A percentile compares a stretch with the other conserved stretches of the same genome.
Evolutionary conservation across 129 eudicot species (phyloP).

Genomic region (Ambrosia trifida): DNA sequence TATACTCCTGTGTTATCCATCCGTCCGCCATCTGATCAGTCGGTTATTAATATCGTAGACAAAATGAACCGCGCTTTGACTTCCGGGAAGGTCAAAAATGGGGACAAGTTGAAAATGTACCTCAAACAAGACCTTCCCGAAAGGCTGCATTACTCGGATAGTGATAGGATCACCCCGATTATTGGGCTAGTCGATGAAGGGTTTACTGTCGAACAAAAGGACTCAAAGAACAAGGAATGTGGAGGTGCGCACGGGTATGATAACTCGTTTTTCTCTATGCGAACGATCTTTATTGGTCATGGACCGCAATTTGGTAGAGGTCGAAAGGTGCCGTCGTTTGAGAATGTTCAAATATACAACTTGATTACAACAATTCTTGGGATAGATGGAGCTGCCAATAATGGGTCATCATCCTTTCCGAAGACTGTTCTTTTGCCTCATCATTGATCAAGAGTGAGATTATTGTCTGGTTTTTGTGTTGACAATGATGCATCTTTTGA

Average conservation of each 20-base stretch:
- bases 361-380: slow-evolving; percentile 52
- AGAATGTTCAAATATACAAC: slow-evolving; percentile 72
- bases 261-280: slow-evolving; percentile 69
- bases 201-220: slow-evolving; percentile 56
- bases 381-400: slow-evolving; percentile 63
- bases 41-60: slow-evolving; percentile 45
- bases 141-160: slow-evolving; percentile 64
- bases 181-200: slow-evolving; percentile 66
- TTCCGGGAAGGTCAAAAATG: slow-evolving; percentile 57
- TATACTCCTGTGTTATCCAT: slow-evolving; percentile 61
- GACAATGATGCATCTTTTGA: neutral
- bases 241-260: slow-evolving; percentile 88
- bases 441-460: slow-evolving; percentile 16
- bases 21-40: slow-evolving; percentile 46
- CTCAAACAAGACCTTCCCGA: slow-evolving; percentile 66
- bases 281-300: slow-evolving; percentile 69
- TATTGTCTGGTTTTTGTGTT: neutral
- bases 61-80: slow-evolving; percentile 70
- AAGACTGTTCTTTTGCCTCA: slow-evolving; percentile 44
- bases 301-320: slow-evolving; percentile 72
- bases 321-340: slow-evolving; percentile 68
- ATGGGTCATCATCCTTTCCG: slow-evolving; percentile 58
- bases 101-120: slow-evolving; percentile 56
- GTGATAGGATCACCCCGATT: slow-evolving; percentile 69
- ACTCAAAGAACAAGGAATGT: slow-evolving; percentile 45